These are phyloP conservation scores for Astrothelium subdiscretum DNA, from an alignment of 495 filamentous ascomycete species.

Conservation along the genomic window DNA sequence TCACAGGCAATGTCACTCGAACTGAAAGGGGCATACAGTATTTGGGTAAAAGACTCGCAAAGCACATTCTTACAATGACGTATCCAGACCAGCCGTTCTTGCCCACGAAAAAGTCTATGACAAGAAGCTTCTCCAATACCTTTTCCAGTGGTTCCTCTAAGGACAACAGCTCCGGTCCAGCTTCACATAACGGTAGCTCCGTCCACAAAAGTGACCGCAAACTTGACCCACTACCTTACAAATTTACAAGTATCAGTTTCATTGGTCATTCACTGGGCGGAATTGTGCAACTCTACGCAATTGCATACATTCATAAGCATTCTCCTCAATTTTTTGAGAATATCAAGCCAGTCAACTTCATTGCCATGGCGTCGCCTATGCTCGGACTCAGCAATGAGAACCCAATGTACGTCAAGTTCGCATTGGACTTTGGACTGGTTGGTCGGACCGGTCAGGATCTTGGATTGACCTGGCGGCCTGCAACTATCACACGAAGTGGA, in stretches of 20 bases:
- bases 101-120: slow-evolving; percentile 48
- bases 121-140: slow-evolving; percentile 24
- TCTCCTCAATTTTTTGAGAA: slow-evolving; percentile 80
- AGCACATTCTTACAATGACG: slow-evolving; percentile 75
- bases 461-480: slow-evolving; percentile 85
- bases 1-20: slow-evolving; percentile 74
- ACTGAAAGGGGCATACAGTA: slow-evolving; percentile 96
- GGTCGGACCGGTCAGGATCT: slow-evolving; percentile 91
- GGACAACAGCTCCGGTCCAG: slow-evolving; percentile 9
- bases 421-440: slow-evolving; percentile 88
- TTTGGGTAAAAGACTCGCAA: slow-evolving; percentile 87
- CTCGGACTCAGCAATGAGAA: slow-evolving; percentile 95
- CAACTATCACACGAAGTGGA: slow-evolving; percentile 68
- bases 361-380: slow-evolving; percentile 81
- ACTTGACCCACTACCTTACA: slow-evolving; percentile 52
- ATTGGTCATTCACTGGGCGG: slow-evolving; percentile 89
- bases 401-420: slow-evolving; percentile 92
- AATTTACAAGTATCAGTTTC: slow-evolving; percentile 91
- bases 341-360: slow-evolving; percentile 86
- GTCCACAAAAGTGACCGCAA: slow-evolving; percentile 29
- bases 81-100: slow-evolving; percentile 84
- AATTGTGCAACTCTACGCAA: slow-evolving; percentile 84
- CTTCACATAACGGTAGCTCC: slow-evolving; percentile 42
- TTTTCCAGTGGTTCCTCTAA: slow-evolving; percentile 21
- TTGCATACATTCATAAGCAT: slow-evolving; percentile 96